Evolutionary conservation across 208 protist species (phyloP).

Genomic region (Sergeia podlipaevii): DNA sequence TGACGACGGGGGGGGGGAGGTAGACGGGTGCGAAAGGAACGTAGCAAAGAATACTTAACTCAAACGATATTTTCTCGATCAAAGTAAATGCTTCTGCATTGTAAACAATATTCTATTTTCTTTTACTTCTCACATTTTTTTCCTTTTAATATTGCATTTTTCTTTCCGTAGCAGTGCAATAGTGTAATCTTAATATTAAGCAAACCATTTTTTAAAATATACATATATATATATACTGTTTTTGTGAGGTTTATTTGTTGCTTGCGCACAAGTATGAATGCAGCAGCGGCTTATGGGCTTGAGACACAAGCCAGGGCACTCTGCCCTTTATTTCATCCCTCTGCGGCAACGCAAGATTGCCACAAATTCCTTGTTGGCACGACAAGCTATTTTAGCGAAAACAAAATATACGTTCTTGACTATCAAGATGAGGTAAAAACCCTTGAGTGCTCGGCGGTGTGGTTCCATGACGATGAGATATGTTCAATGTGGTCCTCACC

Average conservation of each 20-base stretch:
- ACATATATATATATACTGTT: not conserved
- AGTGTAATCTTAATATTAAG: not conserved
- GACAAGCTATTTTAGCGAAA: conserved; percentile 31
- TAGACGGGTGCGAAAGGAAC: too few relatives aligned
- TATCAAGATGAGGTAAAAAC: conserved; percentile 60
- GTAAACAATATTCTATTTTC: not conserved
- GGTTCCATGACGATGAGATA: conserved; percentile 54
- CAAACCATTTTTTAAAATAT: not conserved
- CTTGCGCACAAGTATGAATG: conserved; percentile 16
- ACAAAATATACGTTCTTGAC: conserved; percentile 76
- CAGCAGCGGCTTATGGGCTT: conserved; percentile 53
- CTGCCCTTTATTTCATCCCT: conserved; percentile 50
- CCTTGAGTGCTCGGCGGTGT: conserved; percentile 56
- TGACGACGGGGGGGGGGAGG: too few relatives aligned
- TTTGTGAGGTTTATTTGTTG: not conserved
- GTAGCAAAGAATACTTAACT: too few relatives aligned
- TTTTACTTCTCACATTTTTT: conserved; percentile 2
- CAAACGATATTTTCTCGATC: too few relatives aligned
- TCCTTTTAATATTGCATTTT: not conserved
- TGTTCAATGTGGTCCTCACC: conserved; percentile 65
- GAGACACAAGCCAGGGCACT: conserved; percentile 50
- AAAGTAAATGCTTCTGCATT: too few relatives aligned
- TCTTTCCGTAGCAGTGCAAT: not conserved
- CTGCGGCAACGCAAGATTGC: conserved; percentile 24
- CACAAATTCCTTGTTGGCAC: conserved; percentile 77